These are phyloP conservation scores for Senna siamea DNA, from an alignment of 306 rosid genomes.

Conservation along the genomic window DNA sequence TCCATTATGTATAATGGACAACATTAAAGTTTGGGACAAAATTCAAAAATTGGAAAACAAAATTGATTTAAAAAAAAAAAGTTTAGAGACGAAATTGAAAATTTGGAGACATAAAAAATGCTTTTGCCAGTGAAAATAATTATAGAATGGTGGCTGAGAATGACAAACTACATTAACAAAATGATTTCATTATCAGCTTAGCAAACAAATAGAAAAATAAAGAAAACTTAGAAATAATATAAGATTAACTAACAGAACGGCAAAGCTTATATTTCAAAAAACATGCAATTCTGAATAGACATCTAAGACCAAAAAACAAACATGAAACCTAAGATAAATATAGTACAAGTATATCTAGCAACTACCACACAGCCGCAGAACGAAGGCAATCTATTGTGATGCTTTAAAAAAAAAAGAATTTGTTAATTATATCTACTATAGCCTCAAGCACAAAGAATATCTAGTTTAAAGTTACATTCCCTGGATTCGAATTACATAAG, in stretches of 20 bases:
- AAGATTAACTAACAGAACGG: constrained; percentile 8
- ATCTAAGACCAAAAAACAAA: background rate
- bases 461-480: constrained; percentile 24
- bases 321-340: constrained; percentile 17
- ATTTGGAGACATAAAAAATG: no score
- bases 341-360: constrained; percentile 14
- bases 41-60: no score
- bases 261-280: constrained; percentile 31
- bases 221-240: background rate
- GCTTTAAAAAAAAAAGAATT: constrained; percentile 21
- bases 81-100: no score
- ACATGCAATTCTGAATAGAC: constrained; percentile 22
- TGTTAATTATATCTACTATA: constrained; percentile 29
- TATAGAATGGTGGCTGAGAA: constrained; percentile 29
- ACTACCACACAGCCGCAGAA: constrained; percentile 19
- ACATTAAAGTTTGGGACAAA: no score
- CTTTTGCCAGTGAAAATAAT: constrained; percentile 26
- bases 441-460: constrained; percentile 21
- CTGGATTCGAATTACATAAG: constrained; percentile 14
- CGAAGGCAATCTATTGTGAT: constrained; percentile 16
- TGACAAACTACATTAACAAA: constrained; percentile 21
- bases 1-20: no score
- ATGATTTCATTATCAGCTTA: no score
- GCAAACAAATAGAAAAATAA: background rate
- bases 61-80: no score